Evolutionary conservation across 2,329 filamentous ascomycete species (phyloP), one percentile per base, ranked within the genome.

Genomic region (Penicillium sp.): DNA sequence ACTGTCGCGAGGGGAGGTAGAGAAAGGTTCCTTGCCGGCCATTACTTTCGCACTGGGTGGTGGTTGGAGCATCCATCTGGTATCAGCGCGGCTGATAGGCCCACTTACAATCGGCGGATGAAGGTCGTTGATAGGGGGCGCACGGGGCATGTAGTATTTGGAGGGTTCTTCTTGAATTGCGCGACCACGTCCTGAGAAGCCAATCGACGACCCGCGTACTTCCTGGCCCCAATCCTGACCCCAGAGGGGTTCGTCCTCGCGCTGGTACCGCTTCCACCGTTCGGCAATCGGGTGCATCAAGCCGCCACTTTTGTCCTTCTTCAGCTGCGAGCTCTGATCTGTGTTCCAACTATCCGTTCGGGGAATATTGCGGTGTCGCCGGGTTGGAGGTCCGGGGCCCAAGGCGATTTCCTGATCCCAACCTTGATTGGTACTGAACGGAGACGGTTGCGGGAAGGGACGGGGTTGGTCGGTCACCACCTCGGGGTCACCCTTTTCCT

Each of bases 61-160:
- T 2, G 92, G 92, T 66, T 96, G 90, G 45, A 96, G 78, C 91
- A 97, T 96, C 92, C 92, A 97, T 65, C 81, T 82, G 48, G 89
- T 87, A 53, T 89, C 90, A 48, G 85, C 84, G 65, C 78, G 84
- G 67, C 83, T 85, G 30, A 79, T 81, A 12, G 86, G 88, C 50
- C 84, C 88, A 72, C 85, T 90, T 70, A 94, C 89, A 45, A 95
- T 87, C 2, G 91, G 90, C 4, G 90, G 90, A 68, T 95, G 90
- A 52, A 92, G 83, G 55, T 95, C 90, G 73, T 95, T 94, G 63
- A 95, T 85, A 3, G 89, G 89, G 7, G 87, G 90, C 63, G 87
- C 86, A 46, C 69, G 65, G 5, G 82, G 74, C 44, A 80, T 78
- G 68, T 87, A 87, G 63, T 87, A 88, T 56, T 83, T 81, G 61